Percentiles rank a stretch among this genome's conserved stretches.
phyloP scores from a whole-genome alignment of 2,329 filamentous ascomycete species.

The Talaromyces sp. region DNA sequence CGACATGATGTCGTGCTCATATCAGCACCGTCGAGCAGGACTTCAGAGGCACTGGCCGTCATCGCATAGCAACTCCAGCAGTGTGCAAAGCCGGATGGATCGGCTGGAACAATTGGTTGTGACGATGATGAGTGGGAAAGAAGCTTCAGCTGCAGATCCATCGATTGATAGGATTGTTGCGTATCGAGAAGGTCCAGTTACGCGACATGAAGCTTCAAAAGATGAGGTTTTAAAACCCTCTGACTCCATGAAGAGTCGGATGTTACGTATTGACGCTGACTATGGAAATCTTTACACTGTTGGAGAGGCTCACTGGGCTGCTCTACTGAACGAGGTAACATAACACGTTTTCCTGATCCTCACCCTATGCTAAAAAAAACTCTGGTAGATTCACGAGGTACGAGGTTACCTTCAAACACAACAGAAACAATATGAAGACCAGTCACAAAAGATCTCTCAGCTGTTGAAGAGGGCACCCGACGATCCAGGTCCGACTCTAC shows the following conservation, averaged over 20 bases:
- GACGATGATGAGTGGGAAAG: not conserved
- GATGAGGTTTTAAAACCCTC: not conserved
- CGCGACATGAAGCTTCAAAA: not conserved
- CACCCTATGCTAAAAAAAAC: not conserved
- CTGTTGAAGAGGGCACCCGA: not conserved
- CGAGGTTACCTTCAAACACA: conserved; percentile 6
- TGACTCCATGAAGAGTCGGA: conserved; percentile 1
- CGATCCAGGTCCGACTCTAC: conserved; percentile 10
- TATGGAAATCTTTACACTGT: not conserved
- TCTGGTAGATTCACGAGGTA: conserved; percentile 3
- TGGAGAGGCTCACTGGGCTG: conserved; percentile 2
- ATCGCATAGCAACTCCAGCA: not conserved
- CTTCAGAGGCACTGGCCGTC: not conserved
- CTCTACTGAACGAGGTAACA: conserved; percentile 4
- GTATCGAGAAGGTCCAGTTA: not conserved
- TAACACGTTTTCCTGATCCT: not conserved
- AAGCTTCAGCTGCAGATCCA: not conserved
- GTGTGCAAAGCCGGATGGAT: conserved; percentile 9
- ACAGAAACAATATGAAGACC: conserved; percentile 6
- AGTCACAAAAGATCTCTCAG: not conserved
- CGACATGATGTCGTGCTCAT: conserved; percentile 8
- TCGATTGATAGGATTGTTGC: not conserved
- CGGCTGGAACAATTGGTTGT: conserved; percentile 3
- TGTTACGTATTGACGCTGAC: not conserved
- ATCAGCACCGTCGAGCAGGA: conserved; percentile 2